Evolutionary conservation across 768 basidiomycete genomes (phyloP).

Genomic region (Russula griseocarnosa): DNA sequence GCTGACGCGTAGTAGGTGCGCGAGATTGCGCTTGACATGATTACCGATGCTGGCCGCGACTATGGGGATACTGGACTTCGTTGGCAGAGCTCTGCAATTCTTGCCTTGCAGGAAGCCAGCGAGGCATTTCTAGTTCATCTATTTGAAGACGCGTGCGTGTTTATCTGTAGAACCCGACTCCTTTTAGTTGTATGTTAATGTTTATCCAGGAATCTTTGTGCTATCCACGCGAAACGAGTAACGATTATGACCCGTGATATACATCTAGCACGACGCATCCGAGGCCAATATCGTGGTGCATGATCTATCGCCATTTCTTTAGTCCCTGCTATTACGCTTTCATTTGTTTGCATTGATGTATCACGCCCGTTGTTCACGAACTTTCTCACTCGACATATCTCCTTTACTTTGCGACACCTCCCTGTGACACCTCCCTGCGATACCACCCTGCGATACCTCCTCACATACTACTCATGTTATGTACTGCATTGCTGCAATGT

Average conservation of each 20-base stretch:
- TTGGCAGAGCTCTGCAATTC: slow-evolving; percentile 93
- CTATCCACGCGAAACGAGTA: slow-evolving; percentile 96
- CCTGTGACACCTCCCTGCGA: slow-evolving; percentile 25
- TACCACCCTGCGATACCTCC: slow-evolving; percentile 25
- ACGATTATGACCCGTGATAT: slow-evolving; percentile 98
- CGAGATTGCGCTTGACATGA: slow-evolving; percentile 91
- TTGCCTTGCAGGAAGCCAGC: slow-evolving; percentile 95
- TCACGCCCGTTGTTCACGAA: slow-evolving; percentile 14
- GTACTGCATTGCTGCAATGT: slow-evolving; percentile 20
- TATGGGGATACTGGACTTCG: slow-evolving; percentile 62
- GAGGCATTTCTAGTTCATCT: slow-evolving; percentile 93
- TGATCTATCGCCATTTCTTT: slow-evolving; percentile 32
- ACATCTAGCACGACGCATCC: slow-evolving; percentile 91
- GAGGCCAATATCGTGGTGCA: slow-evolving; percentile 77
- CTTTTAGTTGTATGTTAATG: background rate
- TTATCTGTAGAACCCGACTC: slow-evolving; percentile 4
- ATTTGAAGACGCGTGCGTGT: slow-evolving; percentile 95
- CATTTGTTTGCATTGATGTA: slow-evolving; percentile 9
- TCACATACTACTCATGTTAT: slow-evolving; percentile 11
- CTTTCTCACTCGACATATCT: slow-evolving; percentile 5
- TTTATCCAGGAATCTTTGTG: slow-evolving; percentile 76
- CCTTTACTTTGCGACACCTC: slow-evolving; percentile 24
- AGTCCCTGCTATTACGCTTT: background rate
- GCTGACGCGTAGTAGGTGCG: slow-evolving; percentile 59
- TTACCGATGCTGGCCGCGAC: slow-evolving; percentile 64